Base-by-base conservation (phyloP, 805 yeast genomes). In the Nakazawaea molendinolei region DNA sequence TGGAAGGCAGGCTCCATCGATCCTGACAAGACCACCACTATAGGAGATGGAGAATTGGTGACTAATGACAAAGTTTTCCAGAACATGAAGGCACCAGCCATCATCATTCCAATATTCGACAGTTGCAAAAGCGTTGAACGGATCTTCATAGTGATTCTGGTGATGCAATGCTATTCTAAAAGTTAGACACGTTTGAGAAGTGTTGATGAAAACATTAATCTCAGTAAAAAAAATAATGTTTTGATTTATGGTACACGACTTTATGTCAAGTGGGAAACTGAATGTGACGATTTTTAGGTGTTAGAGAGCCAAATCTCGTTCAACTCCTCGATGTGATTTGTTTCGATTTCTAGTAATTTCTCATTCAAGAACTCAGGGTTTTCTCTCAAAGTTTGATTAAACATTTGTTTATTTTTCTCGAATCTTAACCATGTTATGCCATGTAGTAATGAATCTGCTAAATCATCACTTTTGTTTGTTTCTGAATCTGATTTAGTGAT, bases 1-100 rank as follows among this genome's bases (percentile, higher is more conserved):
- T 92, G 97, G 70, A 92, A 92, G 2, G 98, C 98, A 2, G 98
- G 98, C 57, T 92, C 98, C 98, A 92, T 92, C 2, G 97, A 90
- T 5, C 98, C 98, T 1, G 97, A 87, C 33, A 92, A 72, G 8
- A 92, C 98, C 20, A 92, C 98, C 15, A 92, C 98, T 17, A 92
- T 76, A 15, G 98, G 98, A 1, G 97, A 85, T 42, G 85, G 79
- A 0, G 96, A 78, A 59, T 86, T 77, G 8, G 96, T 70, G 1
- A 78, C 65, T 4, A 90, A 64, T 1, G 86, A 76, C 12, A 90
- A 65, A 0, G 84, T 74, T 53, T 86, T 86, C 95, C 97, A 92
- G 42, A 86, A 75, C 73, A 92, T 83, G 58, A 77, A 92, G 1
- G 97, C 95, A 0, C 95, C 78, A 8, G 95, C 73, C 40, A 87